Base-by-base conservation (phyloP, 1,139 yeast genomes). In the Tardiomyces depauwii region DNA sequence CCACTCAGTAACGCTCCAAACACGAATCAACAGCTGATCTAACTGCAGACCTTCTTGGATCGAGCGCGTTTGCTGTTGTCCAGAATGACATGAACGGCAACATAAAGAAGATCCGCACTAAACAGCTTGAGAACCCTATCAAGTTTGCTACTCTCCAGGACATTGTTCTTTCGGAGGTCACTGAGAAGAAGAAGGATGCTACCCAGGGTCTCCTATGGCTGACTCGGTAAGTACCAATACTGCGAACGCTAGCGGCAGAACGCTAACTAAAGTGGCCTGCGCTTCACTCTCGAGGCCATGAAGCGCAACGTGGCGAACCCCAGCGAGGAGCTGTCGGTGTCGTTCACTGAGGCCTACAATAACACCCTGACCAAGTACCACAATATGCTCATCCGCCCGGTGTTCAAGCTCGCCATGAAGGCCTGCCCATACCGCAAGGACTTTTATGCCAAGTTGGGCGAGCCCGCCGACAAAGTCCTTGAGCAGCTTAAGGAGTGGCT, bases 121-220 rank as follows among this genome's bases (percentile, higher is more conserved):
- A 82, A 60, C 73, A 82, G 55, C 71, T 80, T 52, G 48, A 42
- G 16, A 76, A 79, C 51, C 95, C 95, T 41, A 76, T 70, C 42
- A 68, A 70, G 48, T 72, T 84, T 38, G 65, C 70, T 28, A 82
- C 94, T 30, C 74, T 87, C 56, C 95, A 88, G 67, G 88, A 76
- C 53, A 73, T 87, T 62, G 81, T 88, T 25, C 68, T 84, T 51
- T 65, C 71, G 49, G 83, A 83, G 59, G 83, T 77, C 57, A 77
- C 78, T 39, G 78, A 73, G 51, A 73, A 77, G 60, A 70, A 73
- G 56, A 84, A 82, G 64, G 80, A 82, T 50, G 95, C 96, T 42
- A 87, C 96, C 19, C 96, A 88, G 66, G 96, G 95, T 23, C 76
- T 87, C 56, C 70, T 87, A 59, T 87, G 96, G 96, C 75, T 87